A percentile compares a stretch with the other conserved stretches of the same genome.
Conservation (phyloP, 768 basidiomycete genomes). For the Kwoniella sp. region DNA sequence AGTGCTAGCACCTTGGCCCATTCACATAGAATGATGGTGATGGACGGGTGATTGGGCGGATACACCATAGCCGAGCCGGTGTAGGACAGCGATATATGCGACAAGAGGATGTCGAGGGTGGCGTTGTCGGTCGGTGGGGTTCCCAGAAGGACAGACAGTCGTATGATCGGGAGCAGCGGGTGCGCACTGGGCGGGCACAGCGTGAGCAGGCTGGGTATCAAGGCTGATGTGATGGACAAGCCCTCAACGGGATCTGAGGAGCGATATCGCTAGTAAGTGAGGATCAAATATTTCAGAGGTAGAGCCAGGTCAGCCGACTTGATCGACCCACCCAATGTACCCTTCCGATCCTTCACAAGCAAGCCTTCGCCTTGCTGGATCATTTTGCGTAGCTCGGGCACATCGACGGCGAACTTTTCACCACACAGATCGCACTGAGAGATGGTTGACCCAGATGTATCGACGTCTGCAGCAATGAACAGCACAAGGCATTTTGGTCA, state of each 20-base stretch:
- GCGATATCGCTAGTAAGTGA: too few relatives aligned
- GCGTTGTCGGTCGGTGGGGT: slow-evolving; percentile 48
- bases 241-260: too few relatives aligned
- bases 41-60: slow-evolving; percentile 66
- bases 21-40: slow-evolving; percentile 70
- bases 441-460: too few relatives aligned
- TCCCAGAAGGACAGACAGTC: slow-evolving; percentile 65
- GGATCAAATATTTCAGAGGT: not conserved
- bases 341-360: slow-evolving; percentile 9
- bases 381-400: not conserved
- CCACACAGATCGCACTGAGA: slow-evolving; percentile 7
- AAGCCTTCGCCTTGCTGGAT: slow-evolving; percentile 10
- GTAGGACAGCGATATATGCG: slow-evolving; percentile 55
- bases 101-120: slow-evolving; percentile 10
- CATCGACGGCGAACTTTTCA: slow-evolving; percentile 4
- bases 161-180: slow-evolving; percentile 69
- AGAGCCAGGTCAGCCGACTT: not conserved
- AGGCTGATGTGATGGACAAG: slow-evolving; percentile 44
- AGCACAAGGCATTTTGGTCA: too few relatives aligned
- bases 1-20: slow-evolving; percentile 74
- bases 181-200: slow-evolving; percentile 65
- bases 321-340: slow-evolving; percentile 17
- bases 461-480: too few relatives aligned
- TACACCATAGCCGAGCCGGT: slow-evolving; percentile 60
- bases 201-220: slow-evolving; percentile 62